Evolutionary conservation across 495 filamentous ascomycete genomes (phyloP), one percentile per base, ranked within the genome.

Genomic region (Bacidia rubella): DNA sequence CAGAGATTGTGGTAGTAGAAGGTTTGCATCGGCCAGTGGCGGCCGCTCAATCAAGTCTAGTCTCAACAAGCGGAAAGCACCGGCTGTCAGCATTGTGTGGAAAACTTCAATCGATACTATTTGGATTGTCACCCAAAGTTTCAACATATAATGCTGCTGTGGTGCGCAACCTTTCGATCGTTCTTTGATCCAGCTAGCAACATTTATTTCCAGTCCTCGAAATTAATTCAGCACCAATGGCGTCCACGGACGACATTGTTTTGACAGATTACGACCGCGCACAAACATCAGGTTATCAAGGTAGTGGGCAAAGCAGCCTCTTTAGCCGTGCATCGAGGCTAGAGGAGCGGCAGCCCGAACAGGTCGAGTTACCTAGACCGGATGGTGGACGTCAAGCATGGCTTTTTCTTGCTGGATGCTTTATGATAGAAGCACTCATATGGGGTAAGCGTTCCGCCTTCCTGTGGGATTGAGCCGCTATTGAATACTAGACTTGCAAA

Each of bases 321-420:
- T 39, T 41, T 41, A 51, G 47, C 22, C 27, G 56, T 45, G 40
- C 19, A 17, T 51, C 56, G 4, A 45, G 25, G 5, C 11, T 4
- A 10, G 19, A 35, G 11, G 35, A 32, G 24, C 29, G 17, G 17
- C 24, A 58, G 21, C 17, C 44, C 1, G 40, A 52, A 24, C 47
- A 47, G 26, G 20, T 4, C 1, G 45, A 45, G n/a, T 25, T 54
- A 25, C 52, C 52, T 3, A 39, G 35, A 32, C 35, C 56, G 2
- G 83, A 86, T 62, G 63, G 73, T 21, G 83, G 81, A 10, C 75
- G 70, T 46, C 65, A 77, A 39, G 82, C 83, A 11, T 86, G 77
- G 76, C 66, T 82, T 0, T 82, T 81, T 54, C 68, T 87, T 0
- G 66, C 71, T 1, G 77, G 74, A 2, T 73, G 74, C 56, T 85